Base-by-base conservation (phyloP, 768 basidiomycete genomes). In the Mycena galopus region DNA sequence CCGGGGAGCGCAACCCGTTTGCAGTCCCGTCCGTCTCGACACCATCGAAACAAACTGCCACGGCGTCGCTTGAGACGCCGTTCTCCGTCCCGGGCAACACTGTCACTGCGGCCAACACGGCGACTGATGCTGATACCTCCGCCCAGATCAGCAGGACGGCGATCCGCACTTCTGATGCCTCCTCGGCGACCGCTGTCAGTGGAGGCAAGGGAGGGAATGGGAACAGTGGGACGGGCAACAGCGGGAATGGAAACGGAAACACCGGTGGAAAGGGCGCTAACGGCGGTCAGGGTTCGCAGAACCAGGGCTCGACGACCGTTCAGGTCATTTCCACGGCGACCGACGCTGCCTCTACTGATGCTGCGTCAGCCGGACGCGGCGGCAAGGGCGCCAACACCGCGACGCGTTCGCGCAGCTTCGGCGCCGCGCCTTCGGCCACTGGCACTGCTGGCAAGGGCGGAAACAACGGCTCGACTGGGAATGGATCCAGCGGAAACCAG, bases 21-120 rank as follows among this genome's bases (percentile, higher is more conserved):
- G 57, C 65, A 29, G 30, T 66, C 27, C 55, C 50, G n/a, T 50
- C n/a, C n/a, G n/a, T n/a, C n/a, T n/a, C 55, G 11, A 47, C 50
- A 3, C 55, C 57, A 21, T 29, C 56, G 11, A 53, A 53, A 35
- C 55, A 39, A 32, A 67, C 59, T 27, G 50, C 60, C 50, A 69
- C 65, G 33, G 25, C 37, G 5, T 59, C 57, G n/a, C 35, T 59
- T 12, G 57, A 59, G 33, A 37, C 57, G 23, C 57, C 57, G 57
- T 35, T 37, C 35, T 35, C 32, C 19, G 32, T 32, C 55, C 55
- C 55, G 16, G 55, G 4, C 16, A 56, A 32, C 33, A 44, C 55
- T 11, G 29, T 30, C 25, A 27, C 27, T 21, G 47, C 44, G 10
- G 33, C 27, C 53, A 51, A 33, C 33, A 50, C 51, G 53, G 23